Evolutionary conservation across 805 yeast genomes (phyloP), one percentile per base, ranked within the genome.

Genomic region (Phaffomyces thermotolerans): DNA sequence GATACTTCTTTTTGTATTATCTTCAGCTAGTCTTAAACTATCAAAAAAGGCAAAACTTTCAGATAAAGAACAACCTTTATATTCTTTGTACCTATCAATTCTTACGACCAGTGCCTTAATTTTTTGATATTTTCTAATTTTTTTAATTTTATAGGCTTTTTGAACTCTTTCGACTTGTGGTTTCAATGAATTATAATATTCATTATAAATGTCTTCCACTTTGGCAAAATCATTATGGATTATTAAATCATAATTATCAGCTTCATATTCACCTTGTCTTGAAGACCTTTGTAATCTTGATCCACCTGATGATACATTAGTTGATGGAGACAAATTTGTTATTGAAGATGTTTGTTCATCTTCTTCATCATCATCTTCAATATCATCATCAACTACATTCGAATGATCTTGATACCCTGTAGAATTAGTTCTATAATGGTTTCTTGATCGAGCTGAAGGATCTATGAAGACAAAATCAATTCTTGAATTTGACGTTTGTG

Each of bases 71-170:
- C 57, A 51, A 10, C 56, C 57, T 38, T 57, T 54, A 4, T 48
- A 25, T 24, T 52, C 58, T 33, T 60, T 58, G 43, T 60, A 63
- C 41, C 64, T 57, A 39, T 64, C 62, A 30, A 65, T 58, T 50
- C 65, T 63, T 33, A 56, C 62, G 5, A 63, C 65, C 17, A 65
- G 48, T 6, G 68, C 67, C 37, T 64, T 63, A 34, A 65, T 59
- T 46, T 65, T 58, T 47, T 65, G 69, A 46, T 59, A 64, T 36
- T 65, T 65, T 46, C 69, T 57, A 18, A 65, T 60, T 46, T 63
- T 64, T 39, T 63, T 61, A 40, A 65, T 54, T 47, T 62, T 62
- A 42, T 57, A 63, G 10, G 57, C 59, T 45, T 57, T 59, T 32
- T 62, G 63, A 24, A 63, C 62, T 27, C 62, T 57, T 40, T 60